Conservation (phyloP, 2,329 filamentous ascomycete species). For the Thelonectria blattea region DNA sequence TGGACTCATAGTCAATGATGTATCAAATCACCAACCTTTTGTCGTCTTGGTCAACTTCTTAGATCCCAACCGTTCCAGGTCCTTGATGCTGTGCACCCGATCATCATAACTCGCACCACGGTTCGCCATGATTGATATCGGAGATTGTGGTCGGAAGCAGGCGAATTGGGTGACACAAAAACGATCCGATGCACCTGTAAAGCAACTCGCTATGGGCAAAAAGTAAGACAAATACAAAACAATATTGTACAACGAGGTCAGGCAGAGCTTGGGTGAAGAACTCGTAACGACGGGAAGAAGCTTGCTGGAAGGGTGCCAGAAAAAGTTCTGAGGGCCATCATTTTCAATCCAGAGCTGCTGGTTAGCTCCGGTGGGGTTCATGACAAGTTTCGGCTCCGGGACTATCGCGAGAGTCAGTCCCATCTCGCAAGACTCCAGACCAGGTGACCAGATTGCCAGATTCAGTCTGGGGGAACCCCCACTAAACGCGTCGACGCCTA, state of each 20-base stretch:
- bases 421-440: neutral
- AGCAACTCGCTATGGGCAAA: neutral
- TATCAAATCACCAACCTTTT: neutral
- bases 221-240: neutral
- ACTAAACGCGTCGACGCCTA: neutral
- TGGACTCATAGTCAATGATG: neutral
- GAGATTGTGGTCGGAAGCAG: neutral
- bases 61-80: constrained; percentile 18
- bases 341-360: neutral
- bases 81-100: constrained; percentile 15
- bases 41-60: constrained; percentile 8
- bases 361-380: constrained; percentile 1
- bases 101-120: constrained; percentile 13
- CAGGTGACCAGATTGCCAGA: too few relatives aligned
- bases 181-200: neutral
- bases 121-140: constrained; percentile 13
- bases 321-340: neutral
- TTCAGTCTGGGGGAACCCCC: neutral
- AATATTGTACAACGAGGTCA: neutral
- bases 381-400: constrained; percentile 7
- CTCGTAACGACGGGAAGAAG: neutral
- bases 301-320: neutral
- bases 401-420: neutral
- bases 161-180: neutral
- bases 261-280: neutral